Evolutionary conservation across 805 yeast genomes (phyloP), one percentile per base, ranked within the genome.

Genomic region (Saccharomycopsis sp.): DNA sequence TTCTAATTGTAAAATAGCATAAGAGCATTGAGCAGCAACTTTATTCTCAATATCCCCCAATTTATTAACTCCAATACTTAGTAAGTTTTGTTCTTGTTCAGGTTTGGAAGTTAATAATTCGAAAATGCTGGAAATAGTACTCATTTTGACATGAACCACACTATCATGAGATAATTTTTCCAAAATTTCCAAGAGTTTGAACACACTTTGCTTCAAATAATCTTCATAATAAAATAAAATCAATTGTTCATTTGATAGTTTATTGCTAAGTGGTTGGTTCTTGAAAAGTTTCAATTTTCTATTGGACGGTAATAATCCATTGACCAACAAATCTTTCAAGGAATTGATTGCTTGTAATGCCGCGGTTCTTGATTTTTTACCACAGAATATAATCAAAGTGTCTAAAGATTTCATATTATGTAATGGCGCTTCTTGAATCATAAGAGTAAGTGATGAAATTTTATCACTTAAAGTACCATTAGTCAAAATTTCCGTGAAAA

Each of bases 391-490:
- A 51, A 85, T 60, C 51, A 93, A 65, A 31, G 81, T 82, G 53
- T 86, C 95, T 46, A 93, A 68, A 0, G 96, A 86, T 60, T 86
- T 85, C 42, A 81, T 58, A 54, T 90, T 85, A 59, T 93, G 97
- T 44, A 88, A 60, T 4, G 98, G 98, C 2, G 97, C 89, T 66
- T 93, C 97, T 60, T 93, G 97, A 39, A 89, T 76, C 59, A 93
- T 70, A 59, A 93, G 75, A 1, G 98, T 90, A 58, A 93, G 72
- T 0, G 98, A 96, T 39, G 96, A 85, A 44, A 93, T 85, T 66
- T 93, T 88, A 81, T 93, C 98, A 56, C 79, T 82, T 55, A 90
- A 71, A 0, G 98, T 93, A 85, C 98, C 98, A 53, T 79, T 82
- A 4, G 88, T 72, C 56, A 93, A 74, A 54, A 93, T 82, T 63